phyloP scores from a whole-genome alignment of 78 protist species.

The Dictyostelium brefeldianum region DNA sequence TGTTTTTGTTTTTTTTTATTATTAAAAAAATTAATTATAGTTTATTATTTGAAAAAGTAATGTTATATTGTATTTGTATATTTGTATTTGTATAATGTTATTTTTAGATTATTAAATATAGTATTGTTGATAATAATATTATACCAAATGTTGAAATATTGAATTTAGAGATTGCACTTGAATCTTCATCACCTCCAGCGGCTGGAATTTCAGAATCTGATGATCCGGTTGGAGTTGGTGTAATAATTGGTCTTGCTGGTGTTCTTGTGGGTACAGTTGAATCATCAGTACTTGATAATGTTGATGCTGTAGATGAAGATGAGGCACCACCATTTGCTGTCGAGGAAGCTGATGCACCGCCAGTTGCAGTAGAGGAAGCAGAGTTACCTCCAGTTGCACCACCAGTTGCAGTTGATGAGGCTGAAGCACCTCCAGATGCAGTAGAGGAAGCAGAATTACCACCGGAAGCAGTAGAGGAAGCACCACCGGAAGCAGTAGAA shows the following conservation, averaged over 20 bases:
- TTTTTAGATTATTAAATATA: not conserved
- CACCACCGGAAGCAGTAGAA: not conserved
- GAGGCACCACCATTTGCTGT: not conserved
- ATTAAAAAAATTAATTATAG: too few relatives aligned
- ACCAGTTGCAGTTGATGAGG: too few relatives aligned
- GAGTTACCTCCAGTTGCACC: not conserved
- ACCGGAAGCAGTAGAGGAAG: not conserved
- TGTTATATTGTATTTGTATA: not conserved
- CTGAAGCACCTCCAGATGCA: not conserved
- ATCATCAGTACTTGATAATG: not conserved
- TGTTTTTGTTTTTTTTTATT: not conserved
- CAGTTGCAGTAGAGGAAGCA: not conserved
- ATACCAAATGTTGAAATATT: not conserved
- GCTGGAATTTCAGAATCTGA: not conserved
- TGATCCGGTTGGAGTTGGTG: not conserved
- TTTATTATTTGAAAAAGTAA: too few relatives aligned
- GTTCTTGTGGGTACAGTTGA: not conserved
- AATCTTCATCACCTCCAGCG: not conserved
- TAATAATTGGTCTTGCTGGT: not conserved
- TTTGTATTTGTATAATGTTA: not conserved
- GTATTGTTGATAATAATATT: not conserved
- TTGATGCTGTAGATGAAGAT: not conserved
- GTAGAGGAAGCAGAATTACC: not conserved
- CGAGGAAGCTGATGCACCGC: not conserved
- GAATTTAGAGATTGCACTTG: constrained; percentile 1